These are phyloP conservation scores for Alternaria burnsii DNA, from an alignment of 2,329 filamentous ascomycete genomes.

Conservation along the genomic window DNA sequence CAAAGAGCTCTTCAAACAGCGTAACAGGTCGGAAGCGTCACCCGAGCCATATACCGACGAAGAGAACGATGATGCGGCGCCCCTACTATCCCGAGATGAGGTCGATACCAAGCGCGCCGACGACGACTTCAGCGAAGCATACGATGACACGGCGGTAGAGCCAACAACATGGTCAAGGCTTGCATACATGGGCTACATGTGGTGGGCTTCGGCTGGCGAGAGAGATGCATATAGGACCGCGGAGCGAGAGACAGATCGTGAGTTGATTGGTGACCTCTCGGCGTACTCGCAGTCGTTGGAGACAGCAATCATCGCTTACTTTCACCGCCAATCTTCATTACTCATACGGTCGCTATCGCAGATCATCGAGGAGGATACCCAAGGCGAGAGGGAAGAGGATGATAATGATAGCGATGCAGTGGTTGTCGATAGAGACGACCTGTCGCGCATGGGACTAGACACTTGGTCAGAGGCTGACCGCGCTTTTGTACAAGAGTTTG, in stretches of 20 bases:
- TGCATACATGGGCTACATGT: conserved; percentile 85
- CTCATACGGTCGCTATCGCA: conserved; percentile 70
- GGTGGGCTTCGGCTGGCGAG: conserved; percentile 88
- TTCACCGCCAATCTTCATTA: conserved; percentile 76
- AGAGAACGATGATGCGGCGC: conserved; percentile 34
- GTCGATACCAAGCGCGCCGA: conserved; percentile 40
- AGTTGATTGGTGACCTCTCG: conserved; percentile 55
- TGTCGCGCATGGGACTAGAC: conserved; percentile 78
- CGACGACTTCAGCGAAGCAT: conserved; percentile 48
- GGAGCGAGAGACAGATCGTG: conserved; percentile 61
- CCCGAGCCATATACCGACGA: conserved; percentile 32
- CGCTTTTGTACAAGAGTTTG: conserved; percentile 71
- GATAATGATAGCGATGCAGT: conserved; percentile 48
- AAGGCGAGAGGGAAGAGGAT: conserved; percentile 49
- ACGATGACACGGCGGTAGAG: conserved; percentile 59
- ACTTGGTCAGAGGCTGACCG: conserved; percentile 77
- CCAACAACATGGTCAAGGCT: conserved; percentile 72
- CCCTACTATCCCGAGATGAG: conserved; percentile 33
- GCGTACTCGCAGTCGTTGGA: conserved; percentile 61
- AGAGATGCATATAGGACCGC: conserved; percentile 64
- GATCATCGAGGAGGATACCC: conserved; percentile 63
- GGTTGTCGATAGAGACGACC: conserved; percentile 68
- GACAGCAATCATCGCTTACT: conserved; percentile 80
- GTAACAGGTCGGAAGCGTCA: conserved; percentile 30
- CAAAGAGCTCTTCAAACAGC: conserved; percentile 47